Evolutionary conservation across 148 eudicot genomes (phyloP).

Genomic region (Chenopodium suecicum): DNA sequence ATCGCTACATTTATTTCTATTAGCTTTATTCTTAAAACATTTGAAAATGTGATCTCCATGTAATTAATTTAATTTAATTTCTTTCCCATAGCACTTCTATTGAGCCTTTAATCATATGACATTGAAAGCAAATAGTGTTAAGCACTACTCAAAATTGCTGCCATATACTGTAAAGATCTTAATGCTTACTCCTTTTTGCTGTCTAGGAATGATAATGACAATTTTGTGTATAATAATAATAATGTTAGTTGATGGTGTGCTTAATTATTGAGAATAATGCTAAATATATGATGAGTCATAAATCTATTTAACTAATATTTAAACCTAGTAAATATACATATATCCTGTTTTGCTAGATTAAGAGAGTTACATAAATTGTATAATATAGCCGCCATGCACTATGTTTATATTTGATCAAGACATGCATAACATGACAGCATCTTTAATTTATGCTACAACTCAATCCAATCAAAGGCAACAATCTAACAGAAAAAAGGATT

Average conservation of each 20-base stretch:
- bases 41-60: neutral
- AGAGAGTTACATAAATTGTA: neutral
- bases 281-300: conserved; percentile 27
- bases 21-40: neutral
- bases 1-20: neutral
- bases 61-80: neutral
- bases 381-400: conserved; percentile 31
- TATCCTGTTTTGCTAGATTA: conserved; percentile 11
- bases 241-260: neutral
- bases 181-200: conserved; percentile 23
- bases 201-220: conserved; percentile 26
- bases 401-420: conserved; percentile 17
- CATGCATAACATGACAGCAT: conserved; percentile 22
- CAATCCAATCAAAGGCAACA: conserved; percentile 12
- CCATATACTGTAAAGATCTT: conserved; percentile 9
- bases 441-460: neutral
- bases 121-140: conserved; percentile 18
- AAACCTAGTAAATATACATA: conserved; percentile 20
- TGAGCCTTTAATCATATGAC: neutral
- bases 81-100: neutral
- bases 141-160: conserved; percentile 27
- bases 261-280: conserved; percentile 20
- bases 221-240: conserved; percentile 9
- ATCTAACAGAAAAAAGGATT: neutral
- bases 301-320: conserved; percentile 18